A percentile compares a stretch with the other conserved stretches of the same genome.
phyloP scores from a whole-genome alignment of 1,284 basidiomycete genomes.

The Moniliophthora roreri region DNA sequence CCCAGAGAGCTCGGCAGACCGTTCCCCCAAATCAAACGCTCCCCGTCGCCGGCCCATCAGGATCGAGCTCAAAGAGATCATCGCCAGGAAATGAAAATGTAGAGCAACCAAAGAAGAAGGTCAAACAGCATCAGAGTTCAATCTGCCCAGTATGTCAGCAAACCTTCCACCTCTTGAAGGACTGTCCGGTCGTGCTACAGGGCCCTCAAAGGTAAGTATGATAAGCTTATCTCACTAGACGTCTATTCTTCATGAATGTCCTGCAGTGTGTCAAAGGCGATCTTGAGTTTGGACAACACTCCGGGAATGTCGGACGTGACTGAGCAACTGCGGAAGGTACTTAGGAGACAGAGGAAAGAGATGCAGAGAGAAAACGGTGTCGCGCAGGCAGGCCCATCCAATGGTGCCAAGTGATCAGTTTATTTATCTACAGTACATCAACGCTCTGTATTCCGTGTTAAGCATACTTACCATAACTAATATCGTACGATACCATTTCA shows the following conservation, averaged over 20 bases:
- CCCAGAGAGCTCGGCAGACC: no score
- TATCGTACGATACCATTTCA: no score
- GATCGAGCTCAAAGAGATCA: not conserved
- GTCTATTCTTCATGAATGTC: not conserved
- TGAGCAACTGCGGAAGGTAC: not conserved
- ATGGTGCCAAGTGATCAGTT: no score
- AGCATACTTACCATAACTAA: no score
- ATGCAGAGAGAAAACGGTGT: no score
- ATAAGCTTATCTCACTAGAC: no score
- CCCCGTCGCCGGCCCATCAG: not conserved
- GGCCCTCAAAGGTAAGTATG: not conserved
- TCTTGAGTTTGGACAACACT: not conserved
- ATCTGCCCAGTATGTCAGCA: constrained; percentile 1
- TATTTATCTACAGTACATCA: no score
- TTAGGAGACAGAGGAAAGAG: not conserved
- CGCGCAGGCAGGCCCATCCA: no score
- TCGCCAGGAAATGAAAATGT: not conserved
- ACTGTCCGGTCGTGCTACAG: constrained; percentile 1
- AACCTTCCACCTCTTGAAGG: not conserved
- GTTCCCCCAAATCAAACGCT: not conserved
- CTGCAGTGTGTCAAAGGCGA: not conserved
- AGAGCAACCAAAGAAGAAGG: constrained; percentile 1
- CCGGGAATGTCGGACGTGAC: constrained; percentile 1
- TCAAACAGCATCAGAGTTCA: not conserved
- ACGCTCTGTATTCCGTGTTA: no score